phyloP scores from a whole-genome alignment of 345 rosid genomes.

The Rhizophora apiculata region DNA sequence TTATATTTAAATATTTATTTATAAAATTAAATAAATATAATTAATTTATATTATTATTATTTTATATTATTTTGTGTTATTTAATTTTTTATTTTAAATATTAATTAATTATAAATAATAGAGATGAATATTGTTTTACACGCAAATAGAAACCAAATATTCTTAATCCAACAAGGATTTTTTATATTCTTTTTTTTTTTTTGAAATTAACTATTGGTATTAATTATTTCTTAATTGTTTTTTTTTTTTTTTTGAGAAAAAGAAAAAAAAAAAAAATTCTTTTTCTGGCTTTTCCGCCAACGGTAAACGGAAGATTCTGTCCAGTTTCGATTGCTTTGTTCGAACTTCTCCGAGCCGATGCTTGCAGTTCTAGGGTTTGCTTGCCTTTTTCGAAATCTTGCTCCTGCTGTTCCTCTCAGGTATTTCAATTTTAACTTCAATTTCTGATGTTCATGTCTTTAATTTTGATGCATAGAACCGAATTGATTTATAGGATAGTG shows the following conservation, averaged over 20 bases:
- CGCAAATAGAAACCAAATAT: no score
- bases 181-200: background rate
- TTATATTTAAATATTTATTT: no score
- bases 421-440: constrained; percentile 10
- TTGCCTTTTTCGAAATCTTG: constrained; percentile 1
- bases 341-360: constrained; percentile 1
- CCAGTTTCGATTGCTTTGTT: constrained; percentile 33
- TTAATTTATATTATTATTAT: no score
- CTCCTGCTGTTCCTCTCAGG: constrained; percentile 25
- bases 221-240: background rate
- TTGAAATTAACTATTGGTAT: constrained; percentile 18
- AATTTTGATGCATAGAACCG: constrained; percentile 6
- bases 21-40: no score
- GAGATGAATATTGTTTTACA: no score
- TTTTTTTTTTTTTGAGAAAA: background rate
- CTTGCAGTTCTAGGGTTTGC: constrained; percentile 10
- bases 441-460: constrained; percentile 5
- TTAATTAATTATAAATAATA: no score
- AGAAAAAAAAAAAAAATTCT: constrained; percentile 22
- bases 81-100: no score
- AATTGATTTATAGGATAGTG: constrained; percentile 15
- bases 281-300: constrained; percentile 28
- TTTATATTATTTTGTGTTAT: no score
- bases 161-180: no score
- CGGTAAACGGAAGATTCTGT: constrained; percentile 48